Evolutionary conservation across 2,329 filamentous ascomycete species (phyloP), one percentile per base, ranked within the genome.

Genomic region (Pyrenochaeta sp.): DNA sequence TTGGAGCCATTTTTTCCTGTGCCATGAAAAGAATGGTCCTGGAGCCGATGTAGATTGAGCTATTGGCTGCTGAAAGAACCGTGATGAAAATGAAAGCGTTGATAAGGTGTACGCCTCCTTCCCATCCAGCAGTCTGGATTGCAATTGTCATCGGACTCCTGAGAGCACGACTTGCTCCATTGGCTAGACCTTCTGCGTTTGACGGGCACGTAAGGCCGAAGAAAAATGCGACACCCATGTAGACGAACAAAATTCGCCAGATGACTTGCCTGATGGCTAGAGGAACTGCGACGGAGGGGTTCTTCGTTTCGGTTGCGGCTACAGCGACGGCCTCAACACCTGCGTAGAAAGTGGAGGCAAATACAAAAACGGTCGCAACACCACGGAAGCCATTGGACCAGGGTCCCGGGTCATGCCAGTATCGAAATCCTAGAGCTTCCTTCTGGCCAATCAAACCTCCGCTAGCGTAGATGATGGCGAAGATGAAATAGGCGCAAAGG

Each of bases 21-120:
- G 89, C 89, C 86, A 93, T 90, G 77, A 87, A 92, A 0, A 92
- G 77, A 1, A 94, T 76, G 0, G 90, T 92, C 18, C 90, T 85
- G 2, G 88, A 90, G 39, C 86, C 87, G 61, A 93, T 90, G 72
- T 92, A 93, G 56, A 93, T 89, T 7, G 87, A 90, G 46, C 85
- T 87, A 75, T 93, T 93, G 62, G 67, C 70, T 1, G 70, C 69
- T 3, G 64, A 68, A 15, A 92, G 77, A 48, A 89, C 90, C 4
- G 90, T 91, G 15, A 91, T 78, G 39, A 92, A 65, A 39, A 73
- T 73, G 52, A 72, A 69, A 2, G 87, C 88, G 61, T 93, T 93
- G 77, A 93, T 89, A 1, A 93, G 82, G 68, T 93, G 86, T 1
- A 90, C 88, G 49, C 88, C 90, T 21, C 84, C 85, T 49, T 88